A percentile compares a stretch with the other conserved stretches of the same genome.
These are phyloP conservation scores for Mycothermus thermophilus DNA, from an alignment of 495 filamentous ascomycete species.

Conservation along the genomic window DNA sequence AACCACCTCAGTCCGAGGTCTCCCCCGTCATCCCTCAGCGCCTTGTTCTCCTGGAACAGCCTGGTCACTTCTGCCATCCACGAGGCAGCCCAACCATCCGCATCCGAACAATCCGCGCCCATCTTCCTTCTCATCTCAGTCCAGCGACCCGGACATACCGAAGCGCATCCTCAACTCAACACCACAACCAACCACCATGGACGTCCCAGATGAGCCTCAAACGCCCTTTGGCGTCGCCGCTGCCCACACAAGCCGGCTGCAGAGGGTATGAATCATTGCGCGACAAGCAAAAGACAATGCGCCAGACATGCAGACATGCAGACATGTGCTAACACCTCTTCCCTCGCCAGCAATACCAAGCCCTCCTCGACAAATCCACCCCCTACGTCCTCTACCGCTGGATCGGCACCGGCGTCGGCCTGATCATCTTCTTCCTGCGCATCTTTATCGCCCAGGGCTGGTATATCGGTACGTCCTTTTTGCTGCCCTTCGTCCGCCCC, in stretches of 20 bases:
- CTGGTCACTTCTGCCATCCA: too few relatives aligned
- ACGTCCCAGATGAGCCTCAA: conserved; percentile 14
- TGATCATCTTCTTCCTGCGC: conserved; percentile 72
- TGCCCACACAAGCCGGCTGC: conserved; percentile 23
- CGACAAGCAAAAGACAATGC: too few relatives aligned
- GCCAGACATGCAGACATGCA: too few relatives aligned
- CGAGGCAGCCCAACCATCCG: too few relatives aligned
- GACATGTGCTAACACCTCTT: conserved; percentile 6
- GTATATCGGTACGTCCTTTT: conserved; percentile 78
- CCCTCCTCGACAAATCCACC: conserved; percentile 81
- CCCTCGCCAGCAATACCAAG: conserved; percentile 68
- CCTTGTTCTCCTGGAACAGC: too few relatives aligned
- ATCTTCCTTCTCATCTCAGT: neutral
- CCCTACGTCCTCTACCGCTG: conserved; percentile 82
- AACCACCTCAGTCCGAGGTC: too few relatives aligned
- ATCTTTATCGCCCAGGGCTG: conserved; percentile 89
- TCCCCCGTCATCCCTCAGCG: too few relatives aligned
- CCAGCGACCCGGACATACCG: too few relatives aligned
- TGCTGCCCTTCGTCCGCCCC: too few relatives aligned
- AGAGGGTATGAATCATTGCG: conserved; percentile 23
- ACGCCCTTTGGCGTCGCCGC: conserved; percentile 21
- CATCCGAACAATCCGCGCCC: too few relatives aligned
- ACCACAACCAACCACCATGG: too few relatives aligned
- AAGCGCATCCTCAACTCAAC: too few relatives aligned
- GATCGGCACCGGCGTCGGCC: conserved; percentile 59